phyloP scores from a whole-genome alignment of 169 alveolate genomes.

The Neospora caninum region DNA sequence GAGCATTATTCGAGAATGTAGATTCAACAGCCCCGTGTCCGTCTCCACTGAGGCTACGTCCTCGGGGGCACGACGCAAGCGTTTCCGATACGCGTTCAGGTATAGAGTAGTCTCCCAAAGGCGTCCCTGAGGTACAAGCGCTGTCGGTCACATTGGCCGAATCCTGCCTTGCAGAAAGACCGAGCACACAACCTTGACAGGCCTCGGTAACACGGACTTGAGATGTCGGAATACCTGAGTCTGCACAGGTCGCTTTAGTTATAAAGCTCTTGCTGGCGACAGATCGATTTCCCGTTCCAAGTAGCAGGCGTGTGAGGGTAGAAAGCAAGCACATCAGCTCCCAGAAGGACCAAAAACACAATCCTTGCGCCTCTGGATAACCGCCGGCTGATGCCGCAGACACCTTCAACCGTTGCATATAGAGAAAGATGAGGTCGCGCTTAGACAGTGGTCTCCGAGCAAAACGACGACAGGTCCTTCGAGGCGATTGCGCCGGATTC shows the following conservation, averaged over 20 bases:
- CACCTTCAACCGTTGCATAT: background rate
- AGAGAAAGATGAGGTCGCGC: slow-evolving; percentile 15
- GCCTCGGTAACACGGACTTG: background rate
- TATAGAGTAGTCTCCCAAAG: no score
- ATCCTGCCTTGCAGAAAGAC: no score
- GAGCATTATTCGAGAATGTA: background rate
- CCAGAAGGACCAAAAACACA: slow-evolving; percentile 25
- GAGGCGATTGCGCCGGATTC: background rate
- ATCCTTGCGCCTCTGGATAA: background rate
- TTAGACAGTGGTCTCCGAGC: background rate
- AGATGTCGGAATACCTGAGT: no score
- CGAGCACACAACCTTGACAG: background rate
- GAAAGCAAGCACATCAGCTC: background rate
- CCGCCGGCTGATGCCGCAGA: background rate
- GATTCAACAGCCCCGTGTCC: background rate
- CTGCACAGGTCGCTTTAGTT: background rate
- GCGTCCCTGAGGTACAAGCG: no score
- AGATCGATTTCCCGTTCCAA: background rate
- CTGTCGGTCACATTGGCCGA: no score
- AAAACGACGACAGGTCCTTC: slow-evolving; percentile 12
- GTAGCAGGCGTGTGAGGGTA: background rate
- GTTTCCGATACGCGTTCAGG: no score
- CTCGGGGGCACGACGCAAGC: no score
- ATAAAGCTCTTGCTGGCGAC: no score
- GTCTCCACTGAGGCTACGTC: background rate